Evolutionary conservation across 2,329 filamentous ascomycete genomes (phyloP).

Genomic region (Knoxdaviesia proteae): DNA sequence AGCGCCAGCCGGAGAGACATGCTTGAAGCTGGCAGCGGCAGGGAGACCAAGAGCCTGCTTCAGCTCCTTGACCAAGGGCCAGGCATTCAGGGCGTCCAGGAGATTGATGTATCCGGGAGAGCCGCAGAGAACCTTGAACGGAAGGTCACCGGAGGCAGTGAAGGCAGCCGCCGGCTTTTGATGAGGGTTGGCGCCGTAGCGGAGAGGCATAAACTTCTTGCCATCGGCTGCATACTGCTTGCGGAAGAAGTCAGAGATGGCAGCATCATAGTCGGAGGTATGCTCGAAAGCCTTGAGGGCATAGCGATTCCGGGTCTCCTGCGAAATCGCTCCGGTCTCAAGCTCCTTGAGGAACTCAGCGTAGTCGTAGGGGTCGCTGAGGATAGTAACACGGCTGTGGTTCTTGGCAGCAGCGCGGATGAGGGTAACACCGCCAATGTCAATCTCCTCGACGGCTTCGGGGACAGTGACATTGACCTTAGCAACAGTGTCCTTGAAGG

Average conservation of each 20-base stretch:
- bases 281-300: slow-evolving; percentile 97
- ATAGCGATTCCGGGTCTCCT: slow-evolving; percentile 68
- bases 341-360: slow-evolving; percentile 84
- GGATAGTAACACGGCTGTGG: slow-evolving; percentile 83
- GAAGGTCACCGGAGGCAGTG: slow-evolving; percentile 49
- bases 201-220: slow-evolving; percentile 61
- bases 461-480: slow-evolving; percentile 94
- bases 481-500: slow-evolving; percentile 94
- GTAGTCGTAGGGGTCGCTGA: slow-evolving; percentile 87
- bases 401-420: slow-evolving; percentile 96
- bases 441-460: slow-evolving; percentile 95
- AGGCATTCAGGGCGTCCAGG: slow-evolving; percentile 86
- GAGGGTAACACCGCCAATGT: slow-evolving; percentile 92
- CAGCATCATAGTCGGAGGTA: slow-evolving; percentile 86
- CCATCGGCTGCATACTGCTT: slow-evolving; percentile 85
- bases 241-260: slow-evolving; percentile 93
- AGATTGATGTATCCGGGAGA: slow-evolving; percentile 95
- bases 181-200: slow-evolving; percentile 94
- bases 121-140: slow-evolving; percentile 86
- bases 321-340: slow-evolving; percentile 66
- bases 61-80: slow-evolving; percentile 91
- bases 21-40: slow-evolving; percentile 95
- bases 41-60: slow-evolving; percentile 72
- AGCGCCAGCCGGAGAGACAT: slow-evolving; percentile 89
- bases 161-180: slow-evolving; percentile 90